Percentiles rank a stretch among this genome's conserved stretches.
These are phyloP conservation scores for Flaveria floridana DNA, from an alignment of 140 eudicot species.

Conservation along the genomic window DNA sequence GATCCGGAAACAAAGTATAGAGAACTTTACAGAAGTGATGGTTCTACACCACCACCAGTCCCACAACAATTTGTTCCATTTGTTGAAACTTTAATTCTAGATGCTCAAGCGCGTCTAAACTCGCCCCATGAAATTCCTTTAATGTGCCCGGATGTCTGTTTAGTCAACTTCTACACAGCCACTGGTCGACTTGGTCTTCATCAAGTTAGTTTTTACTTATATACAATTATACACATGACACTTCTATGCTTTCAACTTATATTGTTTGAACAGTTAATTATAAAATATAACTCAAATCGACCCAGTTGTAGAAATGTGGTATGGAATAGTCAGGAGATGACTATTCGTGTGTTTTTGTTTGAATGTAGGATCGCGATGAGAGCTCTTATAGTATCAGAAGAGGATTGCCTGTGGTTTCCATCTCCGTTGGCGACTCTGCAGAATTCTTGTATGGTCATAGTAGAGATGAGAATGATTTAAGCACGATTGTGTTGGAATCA, in stretches of 20 bases:
- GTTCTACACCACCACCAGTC: conserved; percentile 13
- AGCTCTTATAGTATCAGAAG: conserved; percentile 28
- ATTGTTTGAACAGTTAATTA: no score
- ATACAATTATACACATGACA: not conserved
- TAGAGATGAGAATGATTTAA: conserved; percentile 34
- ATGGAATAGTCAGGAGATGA: not conserved
- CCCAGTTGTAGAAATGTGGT: not conserved
- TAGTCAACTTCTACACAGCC: conserved; percentile 62
- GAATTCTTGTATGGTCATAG: conserved; percentile 47
- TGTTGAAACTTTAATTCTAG: conserved; percentile 46
- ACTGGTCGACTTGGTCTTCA: conserved; percentile 80
- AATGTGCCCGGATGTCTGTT: conserved; percentile 62
- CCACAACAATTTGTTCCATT: conserved; percentile 23
- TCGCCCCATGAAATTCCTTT: conserved; percentile 38
- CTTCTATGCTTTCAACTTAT: no score
- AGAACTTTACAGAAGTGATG: not conserved
- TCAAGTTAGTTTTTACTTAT: conserved; percentile 48
- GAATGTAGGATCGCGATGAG: conserved; percentile 48
- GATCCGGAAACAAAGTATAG: conserved; percentile 41
- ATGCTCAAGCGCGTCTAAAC: conserved; percentile 33
- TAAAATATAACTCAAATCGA: not conserved
- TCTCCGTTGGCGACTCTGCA: conserved; percentile 53
- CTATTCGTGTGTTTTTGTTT: not conserved
- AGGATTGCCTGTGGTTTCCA: conserved; percentile 51
- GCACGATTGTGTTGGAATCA: conserved; percentile 39